Evolutionary conservation across 768 basidiomycete genomes (phyloP).

Genomic region (Tylopilus sp.): DNA sequence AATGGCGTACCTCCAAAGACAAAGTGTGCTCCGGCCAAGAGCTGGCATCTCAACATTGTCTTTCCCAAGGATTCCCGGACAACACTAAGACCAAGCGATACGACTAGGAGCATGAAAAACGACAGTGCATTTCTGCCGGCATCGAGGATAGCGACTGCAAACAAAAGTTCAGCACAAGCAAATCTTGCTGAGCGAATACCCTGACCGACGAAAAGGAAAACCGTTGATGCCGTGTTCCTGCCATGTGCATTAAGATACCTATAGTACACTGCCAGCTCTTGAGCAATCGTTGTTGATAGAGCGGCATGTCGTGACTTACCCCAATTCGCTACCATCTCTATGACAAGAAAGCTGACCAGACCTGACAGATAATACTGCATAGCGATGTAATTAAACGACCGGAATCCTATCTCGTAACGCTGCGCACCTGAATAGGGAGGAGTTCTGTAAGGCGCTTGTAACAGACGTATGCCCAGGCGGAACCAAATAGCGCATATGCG

Average conservation of each 20-base stretch:
- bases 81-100: conserved; percentile 88
- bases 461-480: conserved; percentile 81
- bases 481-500: conserved; percentile 66
- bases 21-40: conserved; percentile 83
- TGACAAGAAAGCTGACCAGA: conserved; percentile 77
- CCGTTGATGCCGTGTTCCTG: conserved; percentile 65
- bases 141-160: conserved; percentile 87
- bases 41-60: conserved; percentile 80
- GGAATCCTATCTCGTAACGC: neutral
- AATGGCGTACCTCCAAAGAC: conserved; percentile 80
- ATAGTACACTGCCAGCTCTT: conserved; percentile 66
- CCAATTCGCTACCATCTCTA: conserved; percentile 95
- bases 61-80: conserved; percentile 84
- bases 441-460: conserved; percentile 78
- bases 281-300: conserved; percentile 1
- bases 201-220: conserved; percentile 92
- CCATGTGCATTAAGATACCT: conserved; percentile 90
- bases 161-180: conserved; percentile 1
- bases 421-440: conserved; percentile 77
- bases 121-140: conserved; percentile 92
- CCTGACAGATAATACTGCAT: conserved; percentile 86
- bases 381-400: conserved; percentile 1
- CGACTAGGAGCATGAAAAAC: conserved; percentile 92
- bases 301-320: conserved; percentile 41
- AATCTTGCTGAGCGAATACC: neutral